Percentiles rank a stretch among this genome's conserved stretches.
phyloP scores from a whole-genome alignment of 73 alveolate species.

The Loxodes magnus region DNA sequence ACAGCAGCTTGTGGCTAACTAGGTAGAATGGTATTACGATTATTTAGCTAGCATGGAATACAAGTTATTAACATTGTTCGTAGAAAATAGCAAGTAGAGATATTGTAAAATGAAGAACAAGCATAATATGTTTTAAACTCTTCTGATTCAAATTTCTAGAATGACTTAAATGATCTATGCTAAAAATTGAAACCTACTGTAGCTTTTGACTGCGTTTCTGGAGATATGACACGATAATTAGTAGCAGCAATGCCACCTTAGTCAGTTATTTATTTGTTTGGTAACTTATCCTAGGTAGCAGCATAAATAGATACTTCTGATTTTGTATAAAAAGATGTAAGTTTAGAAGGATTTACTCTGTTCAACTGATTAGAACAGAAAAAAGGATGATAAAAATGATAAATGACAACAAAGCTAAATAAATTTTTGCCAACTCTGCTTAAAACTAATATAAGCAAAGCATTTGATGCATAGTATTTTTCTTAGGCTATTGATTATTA shows the following conservation, averaged over 20 bases:
- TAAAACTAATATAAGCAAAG: too few species aligned
- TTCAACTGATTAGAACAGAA: too few species aligned
- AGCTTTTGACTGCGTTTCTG: slow-evolving; percentile 40
- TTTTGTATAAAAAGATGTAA: too few species aligned
- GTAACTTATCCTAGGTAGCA: too few species aligned
- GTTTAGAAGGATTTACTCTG: too few species aligned
- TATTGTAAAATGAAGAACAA: slow-evolving; percentile 17
- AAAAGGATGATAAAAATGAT: too few species aligned
- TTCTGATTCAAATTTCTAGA: slow-evolving; percentile 10
- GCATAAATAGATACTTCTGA: too few species aligned
- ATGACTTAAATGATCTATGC: slow-evolving; percentile 16
- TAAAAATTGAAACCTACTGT: slow-evolving; percentile 25
- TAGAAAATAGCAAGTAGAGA: slow-evolving; percentile 22
- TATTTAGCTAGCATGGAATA: slow-evolving; percentile 19
- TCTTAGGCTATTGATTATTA: too few species aligned
- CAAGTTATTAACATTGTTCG: slow-evolving; percentile 37
- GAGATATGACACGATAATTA: slow-evolving; percentile 27
- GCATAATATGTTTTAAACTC: slow-evolving; percentile 36
- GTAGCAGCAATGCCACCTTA: slow-evolving; percentile 19
- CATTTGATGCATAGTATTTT: too few species aligned
- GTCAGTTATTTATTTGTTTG: not conserved
- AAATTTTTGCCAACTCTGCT: too few species aligned
- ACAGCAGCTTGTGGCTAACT: slow-evolving; percentile 41
- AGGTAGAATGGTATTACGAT: slow-evolving; percentile 41
- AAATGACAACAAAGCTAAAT: too few species aligned